Evolutionary conservation across 2,329 filamentous ascomycete species (phyloP), one percentile per base, ranked within the genome.

Genomic region (Amphichorda felina): DNA sequence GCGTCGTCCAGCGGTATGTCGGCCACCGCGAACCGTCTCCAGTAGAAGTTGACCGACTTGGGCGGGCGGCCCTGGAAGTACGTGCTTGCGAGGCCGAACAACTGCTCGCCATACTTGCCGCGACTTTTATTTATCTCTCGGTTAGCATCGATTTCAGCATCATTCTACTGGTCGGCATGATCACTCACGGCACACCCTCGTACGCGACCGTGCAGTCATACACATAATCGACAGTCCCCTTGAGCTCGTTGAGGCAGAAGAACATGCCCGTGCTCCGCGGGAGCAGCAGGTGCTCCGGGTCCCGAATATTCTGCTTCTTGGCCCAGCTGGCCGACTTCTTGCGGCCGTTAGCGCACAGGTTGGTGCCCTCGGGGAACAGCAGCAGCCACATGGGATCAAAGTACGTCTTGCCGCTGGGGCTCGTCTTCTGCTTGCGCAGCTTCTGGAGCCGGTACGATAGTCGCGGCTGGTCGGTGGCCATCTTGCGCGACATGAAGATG

Each of bases 191-290:
- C 30, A 94, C 75, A 11, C 91, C 89, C 58, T 95, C 89, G 51
- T 98, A 98, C 4, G 86, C 88, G 38, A 98, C 80, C 0, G 91
- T 96, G 57, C 88, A 95, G 58, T 94, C 86, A 48, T 94, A 94
- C 1, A 94, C 65, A 60, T 84, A 93, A 9, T 91, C 82, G 0
- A 88, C 75, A 0, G 79, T 79, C 8, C 70, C 73, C 46, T 75
- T 74, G 11, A 94, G 63, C 55, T 93, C 79, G 41, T 79, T 78
- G 30, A 94, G 59, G 46, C 82, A 88, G 50, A 87, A 93, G 44
- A 74, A 81, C 42, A 82, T 72, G 33, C 86, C 86, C 0, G 84
- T 91, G 53, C 82, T 87, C 35, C 86, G 70, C 2, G 86, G 86
- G 2, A 93, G 60, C 44, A 94, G 68, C 37, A 82, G 57, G 51